Evolutionary conservation across 2,329 filamentous ascomycete species (phyloP).

Genomic region (Cercospora citrullina): DNA sequence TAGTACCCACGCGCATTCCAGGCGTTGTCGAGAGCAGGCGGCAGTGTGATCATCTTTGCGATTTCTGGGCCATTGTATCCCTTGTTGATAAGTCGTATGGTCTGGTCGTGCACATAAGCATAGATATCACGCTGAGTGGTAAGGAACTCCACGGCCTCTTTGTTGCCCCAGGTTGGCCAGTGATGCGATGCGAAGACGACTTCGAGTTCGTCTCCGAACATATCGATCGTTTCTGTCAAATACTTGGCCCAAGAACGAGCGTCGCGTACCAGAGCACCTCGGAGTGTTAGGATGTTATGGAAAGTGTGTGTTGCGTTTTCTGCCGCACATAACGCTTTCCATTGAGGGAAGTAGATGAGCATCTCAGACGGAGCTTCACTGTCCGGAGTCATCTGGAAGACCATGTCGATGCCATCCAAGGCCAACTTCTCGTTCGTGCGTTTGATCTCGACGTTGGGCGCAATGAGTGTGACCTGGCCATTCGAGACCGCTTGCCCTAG

Average conservation of each 20-base stretch:
- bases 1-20: neutral
- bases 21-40: neutral
- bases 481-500: neutral
- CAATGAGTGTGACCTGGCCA: neutral
- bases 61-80: neutral
- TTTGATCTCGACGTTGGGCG: neutral
- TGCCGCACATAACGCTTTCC: neutral
- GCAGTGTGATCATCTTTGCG: neutral
- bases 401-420: neutral
- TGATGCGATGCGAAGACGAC: neutral
- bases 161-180: neutral
- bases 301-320: neutral
- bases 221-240: neutral
- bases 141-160: neutral
- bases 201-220: neutral
- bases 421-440: neutral
- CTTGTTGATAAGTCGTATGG: neutral
- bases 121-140: neutral
- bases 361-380: neutral
- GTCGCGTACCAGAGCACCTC: neutral
- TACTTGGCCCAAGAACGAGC: neutral
- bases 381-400: neutral
- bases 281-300: neutral
- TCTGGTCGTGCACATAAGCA: neutral
- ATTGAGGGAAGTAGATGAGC: neutral